Conservation (phyloP, 345 rosid species). For the Ricinus communis region DNA sequence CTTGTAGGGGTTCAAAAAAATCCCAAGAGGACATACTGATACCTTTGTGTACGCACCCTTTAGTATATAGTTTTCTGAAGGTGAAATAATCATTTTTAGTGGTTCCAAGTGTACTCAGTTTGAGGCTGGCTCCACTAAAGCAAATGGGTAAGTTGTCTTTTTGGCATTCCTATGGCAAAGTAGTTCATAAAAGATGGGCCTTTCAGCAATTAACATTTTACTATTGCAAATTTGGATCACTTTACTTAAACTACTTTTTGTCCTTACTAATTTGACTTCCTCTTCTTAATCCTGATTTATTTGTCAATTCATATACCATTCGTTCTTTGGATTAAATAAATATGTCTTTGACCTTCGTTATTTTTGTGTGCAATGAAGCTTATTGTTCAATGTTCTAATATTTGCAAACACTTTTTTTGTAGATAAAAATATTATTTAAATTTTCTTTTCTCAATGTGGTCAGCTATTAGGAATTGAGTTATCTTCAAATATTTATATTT, state of each 20-base stretch:
- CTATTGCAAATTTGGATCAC: background rate
- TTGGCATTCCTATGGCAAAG: constrained; percentile 1
- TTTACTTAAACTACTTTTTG: background rate
- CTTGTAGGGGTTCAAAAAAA: background rate
- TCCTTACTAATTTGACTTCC: background rate
- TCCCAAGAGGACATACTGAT: background rate
- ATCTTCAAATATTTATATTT: too few relatives aligned
- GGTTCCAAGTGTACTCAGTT: background rate
- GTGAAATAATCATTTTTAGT: background rate
- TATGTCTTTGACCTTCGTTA: too few relatives aligned
- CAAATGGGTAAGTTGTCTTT: background rate
- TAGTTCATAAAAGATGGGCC: background rate
- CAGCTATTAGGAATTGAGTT: too few relatives aligned
- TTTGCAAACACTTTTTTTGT: too few relatives aligned
- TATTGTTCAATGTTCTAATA: too few relatives aligned
- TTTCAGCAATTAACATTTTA: background rate
- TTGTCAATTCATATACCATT: background rate
- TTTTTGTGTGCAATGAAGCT: too few relatives aligned
- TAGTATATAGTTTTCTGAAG: background rate
- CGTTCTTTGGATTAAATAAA: too few relatives aligned
- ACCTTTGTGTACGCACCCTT: background rate
- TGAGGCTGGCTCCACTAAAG: background rate
- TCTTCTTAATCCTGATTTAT: background rate
- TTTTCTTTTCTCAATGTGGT: too few relatives aligned
- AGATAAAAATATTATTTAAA: too few relatives aligned